Percentiles rank a stretch among this genome's conserved stretches.
phyloP scores from a whole-genome alignment of 1,284 basidiomycete species.

The Retiboletus flavoniger region DNA sequence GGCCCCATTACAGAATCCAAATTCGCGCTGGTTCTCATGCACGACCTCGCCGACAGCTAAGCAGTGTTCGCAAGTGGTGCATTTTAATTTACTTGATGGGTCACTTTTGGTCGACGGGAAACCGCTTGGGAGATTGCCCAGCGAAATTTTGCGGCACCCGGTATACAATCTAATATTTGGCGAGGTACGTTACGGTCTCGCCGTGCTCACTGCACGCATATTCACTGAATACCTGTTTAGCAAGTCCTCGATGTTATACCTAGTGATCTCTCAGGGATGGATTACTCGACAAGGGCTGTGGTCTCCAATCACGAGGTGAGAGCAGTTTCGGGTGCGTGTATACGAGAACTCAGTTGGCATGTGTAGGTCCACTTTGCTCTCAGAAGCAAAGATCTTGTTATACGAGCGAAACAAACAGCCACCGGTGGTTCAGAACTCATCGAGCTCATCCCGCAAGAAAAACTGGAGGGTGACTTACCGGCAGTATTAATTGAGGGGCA shows the following conservation, averaged over 20 bases:
- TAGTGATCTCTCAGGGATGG: constrained; percentile 35
- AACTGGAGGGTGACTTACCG: constrained; percentile 40
- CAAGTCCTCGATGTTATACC: constrained; percentile 39
- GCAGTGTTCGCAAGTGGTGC: constrained; percentile 27
- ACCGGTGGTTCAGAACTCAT: constrained; percentile 9
- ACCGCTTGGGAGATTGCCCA: constrained; percentile 40
- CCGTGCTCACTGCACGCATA: too few relatives aligned
- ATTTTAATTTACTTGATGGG: constrained; percentile 44
- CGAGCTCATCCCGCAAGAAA: constrained; percentile 39
- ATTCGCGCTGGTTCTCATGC: constrained; percentile 40
- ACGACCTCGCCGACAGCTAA: constrained; percentile 14
- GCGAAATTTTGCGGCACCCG: constrained; percentile 32
- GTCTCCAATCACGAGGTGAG: constrained; percentile 27
- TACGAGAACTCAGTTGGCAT: not conserved
- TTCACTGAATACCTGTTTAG: constrained; percentile 20
- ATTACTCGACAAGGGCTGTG: constrained; percentile 32
- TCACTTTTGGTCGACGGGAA: constrained; percentile 43
- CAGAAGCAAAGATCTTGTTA: constrained; percentile 26
- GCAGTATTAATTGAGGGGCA: constrained; percentile 33
- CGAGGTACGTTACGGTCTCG: constrained; percentile 16
- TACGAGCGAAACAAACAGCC: constrained; percentile 26
- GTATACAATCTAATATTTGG: constrained; percentile 37
- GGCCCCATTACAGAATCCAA: constrained; percentile 25
- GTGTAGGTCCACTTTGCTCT: constrained; percentile 36
- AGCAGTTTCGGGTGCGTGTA: not conserved